Percentiles rank a stretch among this genome's conserved stretches.
These are phyloP conservation scores for Neurospora pannonica DNA, from an alignment of 495 filamentous ascomycete genomes.

Conservation along the genomic window DNA sequence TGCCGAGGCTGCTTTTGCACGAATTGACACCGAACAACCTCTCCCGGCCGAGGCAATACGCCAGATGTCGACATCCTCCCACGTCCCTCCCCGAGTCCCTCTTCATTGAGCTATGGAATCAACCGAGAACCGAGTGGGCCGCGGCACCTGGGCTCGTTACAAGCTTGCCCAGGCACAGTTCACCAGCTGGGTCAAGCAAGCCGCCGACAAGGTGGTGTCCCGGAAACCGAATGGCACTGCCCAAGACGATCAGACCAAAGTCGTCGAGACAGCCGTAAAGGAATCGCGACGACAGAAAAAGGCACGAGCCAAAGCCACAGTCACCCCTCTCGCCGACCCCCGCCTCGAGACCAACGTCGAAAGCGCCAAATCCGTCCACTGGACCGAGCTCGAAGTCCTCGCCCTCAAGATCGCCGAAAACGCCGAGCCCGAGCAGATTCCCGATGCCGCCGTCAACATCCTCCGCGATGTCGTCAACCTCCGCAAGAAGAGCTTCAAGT, in stretches of 20 bases:
- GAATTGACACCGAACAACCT: not conserved
- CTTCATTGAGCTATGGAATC: not conserved
- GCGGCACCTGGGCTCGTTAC: constrained; percentile 13
- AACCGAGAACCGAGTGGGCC: constrained; percentile 1
- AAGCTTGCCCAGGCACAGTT: constrained; percentile 24
- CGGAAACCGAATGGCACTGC: not conserved
- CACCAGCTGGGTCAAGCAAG: constrained; percentile 20
- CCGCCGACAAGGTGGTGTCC: constrained; percentile 7
- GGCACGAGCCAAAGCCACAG: constrained; percentile 3
- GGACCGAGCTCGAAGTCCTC: constrained; percentile 14
- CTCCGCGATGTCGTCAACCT: constrained; percentile 19
- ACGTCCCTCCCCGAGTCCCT: not conserved
- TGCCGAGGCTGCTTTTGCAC: not conserved
- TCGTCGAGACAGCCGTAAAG: not conserved
- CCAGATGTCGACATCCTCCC: not conserved
- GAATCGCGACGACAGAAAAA: constrained; percentile 1
- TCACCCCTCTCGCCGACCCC: not conserved
- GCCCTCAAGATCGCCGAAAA: constrained; percentile 12
- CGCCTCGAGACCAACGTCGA: not conserved
- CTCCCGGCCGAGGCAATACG: not conserved
- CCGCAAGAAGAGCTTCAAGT: constrained; percentile 17
- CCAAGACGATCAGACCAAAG: not conserved
- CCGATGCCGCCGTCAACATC: constrained; percentile 14
- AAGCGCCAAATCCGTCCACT: constrained; percentile 10
- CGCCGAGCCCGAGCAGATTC: constrained; percentile 14